Percentiles rank a stretch among this genome's conserved stretches.
These are phyloP conservation scores for Auxenochlorella protothecoides DNA, from an alignment of 139 green algal genomes.

Conservation along the genomic window DNA sequence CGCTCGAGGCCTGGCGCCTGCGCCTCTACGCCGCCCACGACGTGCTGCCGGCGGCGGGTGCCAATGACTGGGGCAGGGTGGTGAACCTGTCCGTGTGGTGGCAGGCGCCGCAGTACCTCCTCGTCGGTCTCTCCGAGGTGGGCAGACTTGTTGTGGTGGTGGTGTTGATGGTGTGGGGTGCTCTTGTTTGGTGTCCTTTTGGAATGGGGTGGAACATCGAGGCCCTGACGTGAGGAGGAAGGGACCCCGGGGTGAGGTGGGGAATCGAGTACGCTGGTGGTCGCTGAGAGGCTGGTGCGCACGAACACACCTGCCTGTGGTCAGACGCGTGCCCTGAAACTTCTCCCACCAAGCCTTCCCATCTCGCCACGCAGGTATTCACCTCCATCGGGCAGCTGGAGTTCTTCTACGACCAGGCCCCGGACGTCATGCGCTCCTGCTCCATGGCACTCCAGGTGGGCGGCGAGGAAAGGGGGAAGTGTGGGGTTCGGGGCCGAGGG, in stretches of 20 bases:
- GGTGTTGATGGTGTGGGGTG: no score
- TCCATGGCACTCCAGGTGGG: slow-evolving; percentile 58
- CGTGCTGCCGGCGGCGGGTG: neutral
- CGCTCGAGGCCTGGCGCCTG: slow-evolving; percentile 59
- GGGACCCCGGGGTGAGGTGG: no score
- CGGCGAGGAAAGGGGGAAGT: no score
- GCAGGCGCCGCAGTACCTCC: slow-evolving; percentile 75
- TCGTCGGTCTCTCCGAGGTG: slow-evolving; percentile 73
- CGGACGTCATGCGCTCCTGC: slow-evolving; percentile 84
- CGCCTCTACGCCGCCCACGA: slow-evolving; percentile 23
- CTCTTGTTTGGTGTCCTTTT: no score
- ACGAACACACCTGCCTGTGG: no score
- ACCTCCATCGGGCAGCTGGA: slow-evolving; percentile 84
- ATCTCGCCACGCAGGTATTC: slow-evolving; percentile 43
- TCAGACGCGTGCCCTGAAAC: no score
- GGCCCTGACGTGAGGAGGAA: no score
- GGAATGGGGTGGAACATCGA: no score
- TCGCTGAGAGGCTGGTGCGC: no score
- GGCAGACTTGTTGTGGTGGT: neutral
- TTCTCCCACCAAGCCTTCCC: no score
- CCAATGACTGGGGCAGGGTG: neutral
- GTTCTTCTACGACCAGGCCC: slow-evolving; percentile 93
- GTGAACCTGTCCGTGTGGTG: slow-evolving; percentile 43
- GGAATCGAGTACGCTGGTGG: no score
- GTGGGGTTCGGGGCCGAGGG: no score